phyloP scores from a whole-genome alignment of 345 rosid genomes.

The Moringa oleifera region DNA sequence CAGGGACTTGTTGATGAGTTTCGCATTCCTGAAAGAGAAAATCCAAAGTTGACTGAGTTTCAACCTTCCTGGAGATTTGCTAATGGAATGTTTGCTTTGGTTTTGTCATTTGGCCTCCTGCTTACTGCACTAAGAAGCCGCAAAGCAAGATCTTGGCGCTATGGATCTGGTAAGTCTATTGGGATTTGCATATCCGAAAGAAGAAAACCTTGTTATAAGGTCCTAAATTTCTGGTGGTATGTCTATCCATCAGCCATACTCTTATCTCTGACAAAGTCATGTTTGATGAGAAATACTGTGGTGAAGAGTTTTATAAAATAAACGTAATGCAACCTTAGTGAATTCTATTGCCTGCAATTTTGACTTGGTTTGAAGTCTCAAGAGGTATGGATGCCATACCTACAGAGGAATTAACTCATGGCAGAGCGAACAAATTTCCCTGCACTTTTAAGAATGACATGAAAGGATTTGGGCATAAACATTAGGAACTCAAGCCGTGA shows the following conservation, averaged over 20 bases:
- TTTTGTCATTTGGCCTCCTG: constrained; percentile 76
- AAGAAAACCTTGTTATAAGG: not conserved
- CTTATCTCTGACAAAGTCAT: not conserved
- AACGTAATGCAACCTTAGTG: not conserved
- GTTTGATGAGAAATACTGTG: not conserved
- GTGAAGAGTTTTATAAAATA: not conserved
- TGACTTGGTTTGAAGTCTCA: not conserved
- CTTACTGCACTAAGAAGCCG: constrained; percentile 70
- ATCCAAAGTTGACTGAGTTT: constrained; percentile 49
- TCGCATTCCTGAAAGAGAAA: constrained; percentile 69
- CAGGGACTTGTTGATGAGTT: constrained; percentile 91
- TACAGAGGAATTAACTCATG: not conserved
- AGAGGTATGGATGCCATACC: not conserved
- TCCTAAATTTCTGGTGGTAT: not conserved
- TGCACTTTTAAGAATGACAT: not conserved
- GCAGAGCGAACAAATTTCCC: not conserved
- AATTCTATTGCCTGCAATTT: not conserved
- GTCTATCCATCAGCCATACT: not conserved
- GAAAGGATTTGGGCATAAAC: not conserved
- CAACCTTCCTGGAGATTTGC: constrained; percentile 88
- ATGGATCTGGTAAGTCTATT: constrained; percentile 65
- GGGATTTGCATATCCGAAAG: not conserved
- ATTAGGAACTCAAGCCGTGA: not conserved
- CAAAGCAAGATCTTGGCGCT: constrained; percentile 84
- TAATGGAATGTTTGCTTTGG: constrained; percentile 88